Conservation (phyloP, 176 grass and related monocot genomes). For the Canna indica region DNA sequence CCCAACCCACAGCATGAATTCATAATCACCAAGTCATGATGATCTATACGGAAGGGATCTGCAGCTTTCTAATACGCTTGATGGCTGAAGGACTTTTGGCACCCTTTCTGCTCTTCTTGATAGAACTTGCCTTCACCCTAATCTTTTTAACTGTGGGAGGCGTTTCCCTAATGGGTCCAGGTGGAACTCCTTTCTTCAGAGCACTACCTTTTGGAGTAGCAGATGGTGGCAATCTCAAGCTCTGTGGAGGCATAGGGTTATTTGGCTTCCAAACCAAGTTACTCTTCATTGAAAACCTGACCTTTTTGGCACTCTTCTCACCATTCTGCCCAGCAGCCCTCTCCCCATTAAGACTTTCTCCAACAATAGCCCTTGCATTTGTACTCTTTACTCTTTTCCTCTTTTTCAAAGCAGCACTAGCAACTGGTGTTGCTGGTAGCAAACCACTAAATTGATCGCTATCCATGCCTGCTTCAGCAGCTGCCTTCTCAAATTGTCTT, state of each 20-base stretch:
- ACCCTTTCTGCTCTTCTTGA: constrained; percentile 56
- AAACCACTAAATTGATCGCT: constrained; percentile 18
- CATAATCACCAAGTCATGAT: not conserved
- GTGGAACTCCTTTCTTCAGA: constrained; percentile 68
- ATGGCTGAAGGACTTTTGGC: constrained; percentile 42
- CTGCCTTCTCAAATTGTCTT: constrained; percentile 81
- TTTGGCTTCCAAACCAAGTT: constrained; percentile 89
- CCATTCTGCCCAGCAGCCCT: constrained; percentile 12
- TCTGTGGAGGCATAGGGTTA: constrained; percentile 70
- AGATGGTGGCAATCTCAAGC: constrained; percentile 73
- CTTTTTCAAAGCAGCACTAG: constrained; percentile 40
- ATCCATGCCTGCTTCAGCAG: constrained; percentile 60
- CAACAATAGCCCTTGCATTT: constrained; percentile 19
- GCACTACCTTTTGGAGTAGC: constrained; percentile 88
- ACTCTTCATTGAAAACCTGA: constrained; percentile 87
- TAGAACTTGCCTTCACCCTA: constrained; percentile 58
- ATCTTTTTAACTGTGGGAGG: constrained; percentile 37
- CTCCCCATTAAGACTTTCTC: constrained; percentile 19
- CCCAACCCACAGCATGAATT: constrained; percentile 18
- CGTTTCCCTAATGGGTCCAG: constrained; percentile 62
- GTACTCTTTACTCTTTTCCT: constrained; percentile 48
- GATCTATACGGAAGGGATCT: constrained; percentile 50
- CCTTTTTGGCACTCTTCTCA: constrained; percentile 60
- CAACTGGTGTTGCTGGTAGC: constrained; percentile 21
- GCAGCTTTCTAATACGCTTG: constrained; percentile 72